Percentiles rank a stretch among this genome's conserved stretches.
phyloP scores from a whole-genome alignment of 345 rosid species.

The Ceriops tagal region DNA sequence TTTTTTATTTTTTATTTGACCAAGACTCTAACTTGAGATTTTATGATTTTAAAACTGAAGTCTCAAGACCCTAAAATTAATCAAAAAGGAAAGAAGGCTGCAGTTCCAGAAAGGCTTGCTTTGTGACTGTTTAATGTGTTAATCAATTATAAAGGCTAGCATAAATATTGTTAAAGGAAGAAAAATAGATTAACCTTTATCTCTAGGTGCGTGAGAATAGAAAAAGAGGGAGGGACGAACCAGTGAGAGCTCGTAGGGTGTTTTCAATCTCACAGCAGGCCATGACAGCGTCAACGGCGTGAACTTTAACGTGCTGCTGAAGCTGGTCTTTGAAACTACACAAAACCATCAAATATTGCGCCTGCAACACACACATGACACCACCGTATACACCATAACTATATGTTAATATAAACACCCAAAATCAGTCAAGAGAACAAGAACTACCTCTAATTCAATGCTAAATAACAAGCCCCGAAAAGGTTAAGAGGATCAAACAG shows the following conservation, averaged over 20 bases:
- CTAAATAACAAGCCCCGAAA: neutral
- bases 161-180: too few relatives aligned
- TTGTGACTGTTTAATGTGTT: too few relatives aligned
- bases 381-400: too few relatives aligned
- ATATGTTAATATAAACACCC: neutral
- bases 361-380: constrained; percentile 34
- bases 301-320: constrained; percentile 97
- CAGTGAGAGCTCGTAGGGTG: constrained; percentile 84
- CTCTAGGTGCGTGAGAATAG: neutral
- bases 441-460: neutral
- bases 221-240: constrained; percentile 31
- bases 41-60: too few relatives aligned
- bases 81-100: too few relatives aligned
- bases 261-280: constrained; percentile 95
- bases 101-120: too few relatives aligned
- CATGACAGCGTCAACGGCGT: constrained; percentile 98
- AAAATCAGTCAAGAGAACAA: constrained; percentile 2
- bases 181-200: neutral
- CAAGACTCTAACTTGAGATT: too few relatives aligned
- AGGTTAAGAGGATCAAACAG: neutral
- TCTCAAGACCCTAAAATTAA: too few relatives aligned
- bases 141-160: too few relatives aligned
- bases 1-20: too few relatives aligned
- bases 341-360: constrained; percentile 79
- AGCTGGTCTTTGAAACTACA: constrained; percentile 97